Conservation (phyloP, 106 monocot species). For the Ottelia alismoides region DNA sequence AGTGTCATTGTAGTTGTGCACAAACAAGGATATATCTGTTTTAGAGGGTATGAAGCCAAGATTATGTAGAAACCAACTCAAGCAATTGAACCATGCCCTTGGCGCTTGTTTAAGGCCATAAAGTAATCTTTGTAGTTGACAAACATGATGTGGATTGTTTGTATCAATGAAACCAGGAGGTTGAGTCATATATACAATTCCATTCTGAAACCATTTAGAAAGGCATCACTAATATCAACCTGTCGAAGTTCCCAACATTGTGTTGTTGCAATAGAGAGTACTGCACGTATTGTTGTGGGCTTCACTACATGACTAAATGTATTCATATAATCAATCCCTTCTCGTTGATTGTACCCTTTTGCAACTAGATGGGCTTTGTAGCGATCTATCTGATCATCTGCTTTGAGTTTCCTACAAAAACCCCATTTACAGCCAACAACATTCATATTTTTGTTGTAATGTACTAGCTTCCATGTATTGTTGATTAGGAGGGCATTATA, state of each 20-base stretch:
- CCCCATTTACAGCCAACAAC: conserved; percentile 6
- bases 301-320: conserved; percentile 6
- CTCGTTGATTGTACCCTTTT: conserved; percentile 1
- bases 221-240: conserved; percentile 2
- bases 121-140: background rate
- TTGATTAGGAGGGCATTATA: too few relatives aligned
- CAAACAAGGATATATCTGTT: conserved; percentile 3
- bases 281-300: background rate
- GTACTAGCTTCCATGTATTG: too few relatives aligned
- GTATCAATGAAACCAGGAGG: conserved; percentile 3
- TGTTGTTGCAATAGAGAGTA: background rate
- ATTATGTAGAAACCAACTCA: background rate
- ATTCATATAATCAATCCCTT: background rate
- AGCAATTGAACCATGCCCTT: background rate
- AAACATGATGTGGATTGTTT: background rate
- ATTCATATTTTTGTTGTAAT: too few relatives aligned
- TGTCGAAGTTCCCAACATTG: background rate
- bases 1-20: too few relatives aligned
- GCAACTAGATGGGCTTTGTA: conserved; percentile 4
- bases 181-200: conserved; percentile 2
- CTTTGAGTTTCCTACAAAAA: background rate
- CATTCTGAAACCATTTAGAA: background rate
- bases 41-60: conserved; percentile 4
- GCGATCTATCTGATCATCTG: background rate
- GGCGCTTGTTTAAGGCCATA: conserved; percentile 11